Evolutionary conservation across 2,329 filamentous ascomycete genomes (phyloP), one percentile per base, ranked within the genome.

Genomic region (Pseudocercospora cruenta): DNA sequence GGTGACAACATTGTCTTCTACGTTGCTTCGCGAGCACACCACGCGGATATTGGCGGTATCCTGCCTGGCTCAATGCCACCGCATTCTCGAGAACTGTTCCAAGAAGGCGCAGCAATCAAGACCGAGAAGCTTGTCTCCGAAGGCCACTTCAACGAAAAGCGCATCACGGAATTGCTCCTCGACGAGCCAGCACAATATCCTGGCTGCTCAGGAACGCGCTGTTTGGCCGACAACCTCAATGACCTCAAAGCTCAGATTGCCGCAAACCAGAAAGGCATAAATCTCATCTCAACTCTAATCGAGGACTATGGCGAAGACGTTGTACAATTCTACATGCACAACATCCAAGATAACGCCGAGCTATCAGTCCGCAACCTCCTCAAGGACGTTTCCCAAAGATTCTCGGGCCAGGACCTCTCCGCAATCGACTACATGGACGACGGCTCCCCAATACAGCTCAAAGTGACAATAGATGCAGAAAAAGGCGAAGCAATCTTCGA

Each of bases 371-470:
- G 91, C 19, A 87, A 86, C 59, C 83, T 96, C 4, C 83, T 96
- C 28, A 93, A 90, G 74, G 82, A 86, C 2, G 88, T 94, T n/a
- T 85, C 88, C 73, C 85, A 85, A 68, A 84, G 87, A 24, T 92
- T 93, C 70, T 84, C 88, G 70, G 90, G 90, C 2, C 84, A 87
- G 64, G 87, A 91, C n/a, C 84, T 96, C 0, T 85, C 87, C 7
- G 91, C 93, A 0, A 83, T 89, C 1, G 92, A 96, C 74, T 92
- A 89, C 80, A 95, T 96, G 91, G 93, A 96, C 72, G 92, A 96
- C 72, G 92, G 92, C 26, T 91, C 87, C 9, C 91, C 91, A 0
- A 94, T 96, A 73, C 83, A 86, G 60, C 84, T 96, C 6, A 90
- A 88, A 67, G 85, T 96, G 10, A 89, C 87, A 1, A 95, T 96